Conservation (phyloP, 441 rosid species). For the Aleurites moluccanus region DNA sequence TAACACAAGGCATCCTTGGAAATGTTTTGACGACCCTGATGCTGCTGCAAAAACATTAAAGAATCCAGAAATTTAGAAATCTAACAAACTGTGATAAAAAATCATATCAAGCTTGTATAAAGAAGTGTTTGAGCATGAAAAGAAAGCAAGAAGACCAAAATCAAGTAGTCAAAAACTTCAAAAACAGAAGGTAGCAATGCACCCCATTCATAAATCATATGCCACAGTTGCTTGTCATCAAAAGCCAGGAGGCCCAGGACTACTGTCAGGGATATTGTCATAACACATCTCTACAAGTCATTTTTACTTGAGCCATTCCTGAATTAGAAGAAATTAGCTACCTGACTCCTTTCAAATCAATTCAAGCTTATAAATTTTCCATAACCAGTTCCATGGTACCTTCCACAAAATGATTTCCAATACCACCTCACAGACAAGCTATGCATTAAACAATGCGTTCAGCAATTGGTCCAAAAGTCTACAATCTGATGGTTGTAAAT, state of each 20-base stretch:
- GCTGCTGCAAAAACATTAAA: slow-evolving; percentile 50
- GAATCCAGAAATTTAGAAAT: slow-evolving; percentile 22
- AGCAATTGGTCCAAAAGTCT: background rate
- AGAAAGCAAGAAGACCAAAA: background rate
- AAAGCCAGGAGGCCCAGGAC: background rate
- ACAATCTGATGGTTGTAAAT: background rate
- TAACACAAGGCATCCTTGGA: slow-evolving; percentile 65
- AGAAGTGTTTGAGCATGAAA: background rate
- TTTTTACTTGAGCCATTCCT: background rate
- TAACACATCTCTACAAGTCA: background rate
- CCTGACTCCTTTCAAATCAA: slow-evolving; percentile 9
- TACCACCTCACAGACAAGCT: background rate
- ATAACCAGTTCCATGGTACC: background rate
- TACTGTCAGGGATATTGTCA: background rate
- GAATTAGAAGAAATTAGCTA: background rate
- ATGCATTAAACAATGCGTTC: background rate
- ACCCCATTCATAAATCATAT: background rate
- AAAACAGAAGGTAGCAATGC: background rate
- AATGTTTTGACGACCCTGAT: slow-evolving; percentile 43
- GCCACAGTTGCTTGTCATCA: background rate
- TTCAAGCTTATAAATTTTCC: background rate
- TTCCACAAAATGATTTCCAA: too few species aligned
- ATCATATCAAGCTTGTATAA: background rate
- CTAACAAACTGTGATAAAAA: too few species aligned
- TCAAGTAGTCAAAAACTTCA: background rate